Evolutionary conservation across 2,329 filamentous ascomycete genomes (phyloP), one percentile per base, ranked within the genome.

Genomic region (Aspergillus spinulosporus): DNA sequence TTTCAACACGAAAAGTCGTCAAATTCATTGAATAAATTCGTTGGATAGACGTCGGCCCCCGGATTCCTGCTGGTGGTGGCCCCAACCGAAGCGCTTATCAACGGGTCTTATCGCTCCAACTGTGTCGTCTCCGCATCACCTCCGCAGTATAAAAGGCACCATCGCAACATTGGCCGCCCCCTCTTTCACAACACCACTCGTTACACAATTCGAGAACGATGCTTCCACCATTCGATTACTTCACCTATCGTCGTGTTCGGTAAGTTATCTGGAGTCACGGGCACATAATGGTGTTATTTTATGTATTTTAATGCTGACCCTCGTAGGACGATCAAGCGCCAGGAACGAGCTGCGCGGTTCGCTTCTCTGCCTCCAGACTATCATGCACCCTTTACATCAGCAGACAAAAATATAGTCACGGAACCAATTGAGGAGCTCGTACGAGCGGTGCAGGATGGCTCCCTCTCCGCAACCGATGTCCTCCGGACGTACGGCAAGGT

Each of bases 401-500:
- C 79, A 39, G 90, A 97, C 64, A 81, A 83, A 47, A 77, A 81
- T 2, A 87, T 90, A 52, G 79, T 96, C 55, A 78, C 85, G 58
- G 86, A 84, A 58, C 84, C 90, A 11, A 94, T 97, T 58, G 84
- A 88, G 62, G 80, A 88, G 56, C 84, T 96, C 3, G 92, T 96
- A 4, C 76, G 86, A 59, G 84, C 88, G 76, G 88, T 96, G 2
- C 90, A 93, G 32, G 82, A 84, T n/a, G 82, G 86, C 44, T 75
- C 79, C 52, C 78, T 85, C 48, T 80, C 82, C 9, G 87, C 92
- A 0, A 71, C 87, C 26, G 86, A 91, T 59, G 83, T 97, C 46
- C 84, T 97, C n/a, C 85, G 81, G 58, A 86, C 91, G 8, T 97
- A 97, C 71, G 89, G 89, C 66, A 96, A 95, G 73, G 87, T 93